Conservation (phyloP, 805 yeast genomes). For the Cyberlindnera samutprakarnensis region DNA sequence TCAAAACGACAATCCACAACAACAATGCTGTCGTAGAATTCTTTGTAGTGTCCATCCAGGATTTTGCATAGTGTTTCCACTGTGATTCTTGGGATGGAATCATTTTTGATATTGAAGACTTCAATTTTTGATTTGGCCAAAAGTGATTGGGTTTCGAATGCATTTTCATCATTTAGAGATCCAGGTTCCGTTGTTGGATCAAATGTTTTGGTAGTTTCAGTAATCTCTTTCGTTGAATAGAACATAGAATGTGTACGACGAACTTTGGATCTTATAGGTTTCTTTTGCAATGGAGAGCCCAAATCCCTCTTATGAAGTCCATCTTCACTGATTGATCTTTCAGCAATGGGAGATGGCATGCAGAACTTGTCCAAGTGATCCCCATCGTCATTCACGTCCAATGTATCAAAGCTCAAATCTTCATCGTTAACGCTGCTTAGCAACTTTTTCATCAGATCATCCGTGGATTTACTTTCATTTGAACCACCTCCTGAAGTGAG, state of each 20-base stretch:
- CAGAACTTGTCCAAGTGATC: conserved; percentile 17
- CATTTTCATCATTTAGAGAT: conserved; percentile 8
- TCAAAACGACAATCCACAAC: conserved; percentile 88
- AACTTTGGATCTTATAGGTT: conserved; percentile 29
- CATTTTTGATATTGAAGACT: conserved; percentile 40
- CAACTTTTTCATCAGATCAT: conserved; percentile 2
- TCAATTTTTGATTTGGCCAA: conserved; percentile 28
- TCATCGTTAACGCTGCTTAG: conserved; percentile 3
- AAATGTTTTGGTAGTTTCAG: conserved; percentile 28
- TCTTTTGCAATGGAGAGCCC: conserved; percentile 33
- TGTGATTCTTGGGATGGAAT: conserved; percentile 63
- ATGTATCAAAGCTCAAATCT: conserved; percentile 5
- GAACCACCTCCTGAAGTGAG: conserved; percentile 1
- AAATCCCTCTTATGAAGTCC: conserved; percentile 23
- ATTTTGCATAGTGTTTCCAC: conserved; percentile 50
- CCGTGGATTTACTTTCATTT: conserved; percentile 1
- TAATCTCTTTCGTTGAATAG: conserved; percentile 44
- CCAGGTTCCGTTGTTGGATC: conserved; percentile 8
- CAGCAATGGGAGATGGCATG: conserved; percentile 18
- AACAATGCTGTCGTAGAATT: conserved; percentile 33
- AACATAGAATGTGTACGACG: conserved; percentile 67
- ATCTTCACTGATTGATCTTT: conserved; percentile 1
- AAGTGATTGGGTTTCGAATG: conserved; percentile 9
- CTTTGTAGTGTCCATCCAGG: conserved; percentile 45
- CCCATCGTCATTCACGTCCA: conserved; percentile 2